These are phyloP conservation scores for Uromyces viciae-fabae DNA, from an alignment of 1,284 basidiomycete species.

Conservation along the genomic window DNA sequence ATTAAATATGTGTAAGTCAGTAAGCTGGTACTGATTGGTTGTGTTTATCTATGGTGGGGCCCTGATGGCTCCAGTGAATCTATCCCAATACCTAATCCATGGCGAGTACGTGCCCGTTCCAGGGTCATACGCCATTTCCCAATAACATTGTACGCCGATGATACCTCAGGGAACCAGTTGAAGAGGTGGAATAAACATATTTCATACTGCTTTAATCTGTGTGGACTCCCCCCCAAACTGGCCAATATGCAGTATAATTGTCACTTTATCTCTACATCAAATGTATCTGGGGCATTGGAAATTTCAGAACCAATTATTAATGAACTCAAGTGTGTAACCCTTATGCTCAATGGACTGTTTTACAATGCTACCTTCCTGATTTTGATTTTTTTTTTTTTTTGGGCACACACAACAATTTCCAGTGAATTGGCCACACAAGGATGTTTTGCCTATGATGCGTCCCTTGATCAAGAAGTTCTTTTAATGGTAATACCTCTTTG, in stretches of 20 bases:
- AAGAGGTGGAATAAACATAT: slow-evolving; percentile 60
- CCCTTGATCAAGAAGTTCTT: background rate
- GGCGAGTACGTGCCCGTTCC: background rate
- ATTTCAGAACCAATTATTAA: background rate
- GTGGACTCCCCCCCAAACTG: slow-evolving; percentile 51
- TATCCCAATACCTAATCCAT: background rate
- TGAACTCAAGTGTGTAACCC: background rate
- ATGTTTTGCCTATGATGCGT: background rate
- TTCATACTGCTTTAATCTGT: slow-evolving; percentile 55
- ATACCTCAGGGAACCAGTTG: slow-evolving; percentile 58
- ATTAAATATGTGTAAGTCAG: too few relatives aligned
- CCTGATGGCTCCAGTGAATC: background rate
- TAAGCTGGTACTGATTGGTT: too few relatives aligned
- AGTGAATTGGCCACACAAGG: background rate
- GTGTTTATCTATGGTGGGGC: background rate
- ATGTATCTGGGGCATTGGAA: background rate
- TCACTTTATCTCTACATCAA: slow-evolving; percentile 58
- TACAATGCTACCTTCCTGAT: too few relatives aligned
- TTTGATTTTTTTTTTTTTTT: background rate
- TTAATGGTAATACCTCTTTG: background rate
- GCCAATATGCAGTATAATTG: slow-evolving; percentile 53
- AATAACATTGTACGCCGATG: slow-evolving; percentile 58
- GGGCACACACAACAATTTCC: background rate
- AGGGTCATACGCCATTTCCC: slow-evolving; percentile 48
- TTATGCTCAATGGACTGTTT: background rate